Conservation (phyloP, 345 rosid genomes). For the Tarenaya hassleriana region DNA sequence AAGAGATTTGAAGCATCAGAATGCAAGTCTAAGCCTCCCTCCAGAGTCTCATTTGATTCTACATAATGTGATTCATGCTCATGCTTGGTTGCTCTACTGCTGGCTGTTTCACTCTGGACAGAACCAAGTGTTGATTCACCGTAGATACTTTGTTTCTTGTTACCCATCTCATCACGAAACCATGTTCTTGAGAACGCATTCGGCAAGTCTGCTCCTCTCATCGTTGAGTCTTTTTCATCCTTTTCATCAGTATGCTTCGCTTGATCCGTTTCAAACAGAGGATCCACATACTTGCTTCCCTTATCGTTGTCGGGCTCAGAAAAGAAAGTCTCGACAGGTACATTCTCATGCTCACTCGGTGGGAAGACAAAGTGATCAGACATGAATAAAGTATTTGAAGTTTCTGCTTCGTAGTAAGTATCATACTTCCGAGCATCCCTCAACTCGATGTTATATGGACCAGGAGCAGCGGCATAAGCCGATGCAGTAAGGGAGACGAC, state of each 20-base stretch:
- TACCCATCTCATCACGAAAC: conserved; percentile 36
- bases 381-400: conserved; percentile 64
- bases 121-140: conserved; percentile 31
- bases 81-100: conserved; percentile 37
- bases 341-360: conserved; percentile 61
- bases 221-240: conserved; percentile 39
- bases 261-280: conserved; percentile 31
- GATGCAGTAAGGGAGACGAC: conserved; percentile 93
- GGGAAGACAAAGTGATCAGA: conserved; percentile 77
- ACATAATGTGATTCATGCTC: conserved; percentile 29
- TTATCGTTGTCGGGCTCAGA: too few species aligned
- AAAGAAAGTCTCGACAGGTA: conserved; percentile 41
- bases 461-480: conserved; percentile 84
- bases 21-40: conserved; percentile 26
- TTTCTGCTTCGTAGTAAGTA: conserved; percentile 37
- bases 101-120: conserved; percentile 30
- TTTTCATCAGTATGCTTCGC: conserved; percentile 40
- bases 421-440: conserved; percentile 35
- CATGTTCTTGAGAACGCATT: conserved; percentile 40
- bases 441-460: conserved; percentile 44
- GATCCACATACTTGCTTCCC: conserved; percentile 12
- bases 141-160: conserved; percentile 45
- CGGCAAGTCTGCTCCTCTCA: conserved; percentile 41
- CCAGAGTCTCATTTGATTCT: conserved; percentile 39
- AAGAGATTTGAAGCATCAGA: conserved; percentile 33